Evolutionary conservation across 768 basidiomycete species (phyloP), one percentile per base, ranked within the genome.

Genomic region (Tulasnella calospora): DNA sequence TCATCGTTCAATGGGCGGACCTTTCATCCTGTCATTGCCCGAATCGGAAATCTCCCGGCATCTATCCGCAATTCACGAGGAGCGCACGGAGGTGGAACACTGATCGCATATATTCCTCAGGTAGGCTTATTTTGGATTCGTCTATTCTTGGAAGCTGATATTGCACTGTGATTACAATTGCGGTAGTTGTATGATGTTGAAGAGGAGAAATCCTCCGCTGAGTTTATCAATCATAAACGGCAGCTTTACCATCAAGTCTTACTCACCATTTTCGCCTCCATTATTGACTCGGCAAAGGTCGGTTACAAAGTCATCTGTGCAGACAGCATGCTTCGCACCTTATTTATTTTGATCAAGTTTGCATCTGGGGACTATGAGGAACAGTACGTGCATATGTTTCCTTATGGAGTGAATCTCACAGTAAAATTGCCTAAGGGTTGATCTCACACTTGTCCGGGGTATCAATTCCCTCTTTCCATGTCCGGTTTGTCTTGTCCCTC

Each of bases 101-200:
- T 74, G 73, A 40, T 74, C 21, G 73, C 35, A 8, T 74, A 74
- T 30, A 46, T 74, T 15, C 73, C 73, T 17, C 35, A 74, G 19
- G 73, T 19, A 27, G 46, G 73, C 30, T 9, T 4, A 2, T 46
- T 15, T 5, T 5, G 17, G n/a, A n/a, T n/a, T n/a, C n/a, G n/a
- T n/a, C 73, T 15, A 17, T 17, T 44, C 21, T 35, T 23, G 36
- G 67, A 70, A 5, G 6, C 10, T 12, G 4, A 17, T n/a, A 12
- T 30, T 13, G 7, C 9, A 15, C 41, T 73, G 13, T 35, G n/a
- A n/a, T 30, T n/a, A 23, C 19, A 23, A 51, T 23, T n/a, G n/a
- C n/a, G 47, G 3, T 46, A 46, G 73, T 1, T 38, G 17, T 33
- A 46, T 38, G 73, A 40, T 9, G 44, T 74, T 44, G 73, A 74